These are phyloP conservation scores for Chaetoceros muelleri DNA, from an alignment of 108 stramenopile species.

Conservation along the genomic window DNA sequence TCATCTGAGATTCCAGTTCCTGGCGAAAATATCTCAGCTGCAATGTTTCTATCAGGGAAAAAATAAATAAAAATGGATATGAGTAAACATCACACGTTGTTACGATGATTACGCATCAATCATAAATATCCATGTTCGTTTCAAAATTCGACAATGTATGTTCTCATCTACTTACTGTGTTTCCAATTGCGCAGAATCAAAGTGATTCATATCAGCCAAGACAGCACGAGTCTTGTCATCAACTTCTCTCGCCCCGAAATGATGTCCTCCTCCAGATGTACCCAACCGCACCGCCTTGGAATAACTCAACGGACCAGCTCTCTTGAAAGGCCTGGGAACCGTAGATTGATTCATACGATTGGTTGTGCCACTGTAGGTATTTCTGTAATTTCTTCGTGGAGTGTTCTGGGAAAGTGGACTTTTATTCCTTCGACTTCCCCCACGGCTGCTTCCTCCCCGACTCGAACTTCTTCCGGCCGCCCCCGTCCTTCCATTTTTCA, in stretches of 20 bases:
- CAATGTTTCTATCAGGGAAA: not conserved
- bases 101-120: too few species aligned
- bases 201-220: not conserved
- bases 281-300: not conserved
- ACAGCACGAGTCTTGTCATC: conserved; percentile 1
- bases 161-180: not conserved
- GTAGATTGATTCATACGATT: not conserved
- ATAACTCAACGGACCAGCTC: conserved; percentile 1
- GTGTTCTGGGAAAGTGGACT: not conserved
- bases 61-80: not conserved
- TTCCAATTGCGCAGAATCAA: not conserved
- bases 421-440: not conserved
- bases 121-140: not conserved
- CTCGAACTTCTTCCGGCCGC: not conserved
- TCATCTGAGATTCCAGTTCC: conserved; percentile 2
- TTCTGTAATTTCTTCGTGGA: not conserved
- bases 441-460: not conserved
- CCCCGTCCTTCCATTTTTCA: not conserved
- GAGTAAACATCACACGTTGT: not conserved
- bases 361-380: not conserved
- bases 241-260: not conserved
- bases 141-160: not conserved
- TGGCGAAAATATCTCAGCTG: not conserved
- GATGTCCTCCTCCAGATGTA: not conserved
- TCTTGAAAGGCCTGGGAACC: not conserved